Conservation (phyloP, 2,329 filamentous ascomycete genomes). For the Phialophora chinensis region DNA sequence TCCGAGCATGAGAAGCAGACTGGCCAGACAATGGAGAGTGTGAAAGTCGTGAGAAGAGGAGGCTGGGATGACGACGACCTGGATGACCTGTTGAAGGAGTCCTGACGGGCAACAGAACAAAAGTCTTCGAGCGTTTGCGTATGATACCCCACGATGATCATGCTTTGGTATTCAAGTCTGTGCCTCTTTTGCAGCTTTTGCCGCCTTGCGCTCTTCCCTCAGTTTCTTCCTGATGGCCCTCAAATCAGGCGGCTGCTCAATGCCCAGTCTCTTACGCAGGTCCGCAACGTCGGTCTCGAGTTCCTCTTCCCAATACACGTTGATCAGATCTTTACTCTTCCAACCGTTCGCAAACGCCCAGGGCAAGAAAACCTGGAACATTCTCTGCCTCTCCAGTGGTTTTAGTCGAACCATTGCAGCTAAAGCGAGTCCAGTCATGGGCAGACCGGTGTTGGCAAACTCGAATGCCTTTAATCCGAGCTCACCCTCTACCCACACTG, state of each 20-base stretch:
- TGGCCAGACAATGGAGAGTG: constrained; percentile 75
- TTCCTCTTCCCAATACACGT: constrained; percentile 97
- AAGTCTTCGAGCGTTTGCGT: constrained; percentile 18
- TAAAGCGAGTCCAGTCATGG: constrained; percentile 90
- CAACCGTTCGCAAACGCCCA: constrained; percentile 90
- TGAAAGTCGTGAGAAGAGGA: constrained; percentile 80
- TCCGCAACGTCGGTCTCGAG: constrained; percentile 81
- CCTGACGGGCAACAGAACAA: constrained; percentile 20
- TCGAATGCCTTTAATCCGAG: constrained; percentile 98
- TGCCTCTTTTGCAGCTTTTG: constrained; percentile 51
- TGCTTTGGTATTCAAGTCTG: constrained; percentile 5
- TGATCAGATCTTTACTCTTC: constrained; percentile 79
- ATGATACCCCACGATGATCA: constrained; percentile 33
- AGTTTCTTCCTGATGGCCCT: constrained; percentile 75
- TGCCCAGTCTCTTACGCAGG: constrained; percentile 74
- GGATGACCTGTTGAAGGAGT: constrained; percentile 38
- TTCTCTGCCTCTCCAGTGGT: constrained; percentile 66
- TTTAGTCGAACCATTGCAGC: constrained; percentile 72
- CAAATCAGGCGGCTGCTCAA: constrained; percentile 88
- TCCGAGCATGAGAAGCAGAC: constrained; percentile 57
- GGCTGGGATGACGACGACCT: constrained; percentile 81
- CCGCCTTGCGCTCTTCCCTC: constrained; percentile 69
- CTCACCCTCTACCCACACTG: constrained; percentile 92
- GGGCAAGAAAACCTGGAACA: constrained; percentile 77
- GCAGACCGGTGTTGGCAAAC: constrained; percentile 90